Base-by-base conservation (phyloP, 768 basidiomycete genomes). In the Pulveroboletus sp. region DNA sequence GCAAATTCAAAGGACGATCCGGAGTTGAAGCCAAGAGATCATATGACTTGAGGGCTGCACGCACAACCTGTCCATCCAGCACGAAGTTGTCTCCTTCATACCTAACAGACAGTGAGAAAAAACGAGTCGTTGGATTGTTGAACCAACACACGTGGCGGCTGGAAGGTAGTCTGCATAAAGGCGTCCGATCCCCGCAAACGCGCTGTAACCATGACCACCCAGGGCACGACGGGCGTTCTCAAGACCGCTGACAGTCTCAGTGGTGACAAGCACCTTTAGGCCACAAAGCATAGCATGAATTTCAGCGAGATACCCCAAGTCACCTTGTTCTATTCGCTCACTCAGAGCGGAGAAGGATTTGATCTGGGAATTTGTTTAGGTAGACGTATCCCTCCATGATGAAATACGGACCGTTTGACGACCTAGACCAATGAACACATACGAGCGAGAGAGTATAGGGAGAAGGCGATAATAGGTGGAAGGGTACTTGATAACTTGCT, bases 11-110 rank as follows among this genome's bases (percentile, higher is more conserved):
- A 14, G 55, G 51, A 27, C 33, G 49, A 14, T 32, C 31, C 1
- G 56, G 40, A 17, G 41, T 14, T 14, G 48, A 51, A 13, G 76
- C 73, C 0, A 79, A 80, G 1, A 78, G 75, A 14, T 60, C 55
- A 58, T 76, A 76, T 0, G 83, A 75, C 57, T 87, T 89, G 27
- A 86, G 66, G 3, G 84, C 84, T 0, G 84, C 80, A 21, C 85
- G 79, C 31, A 86, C 79, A 31, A 87, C 85, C 66, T 90, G 88
- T 42, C 79, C 75, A 56, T 86, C 83, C 10, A 90, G 74, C 6
- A 89, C 83, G 53, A 77, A 89, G 61, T 90, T 89, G 59, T 90
- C 88, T 13, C 87, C 86, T 69, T 89, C 87, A 54, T 79, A 88
- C 3, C 84, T 85, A 52, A 6, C 0, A 38, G 9, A 30, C 15